Percentiles rank a stretch among this genome's conserved stretches.
These are phyloP conservation scores for Yarrowia osloensis DNA, from an alignment of 805 yeast species.

Conservation along the genomic window DNA sequence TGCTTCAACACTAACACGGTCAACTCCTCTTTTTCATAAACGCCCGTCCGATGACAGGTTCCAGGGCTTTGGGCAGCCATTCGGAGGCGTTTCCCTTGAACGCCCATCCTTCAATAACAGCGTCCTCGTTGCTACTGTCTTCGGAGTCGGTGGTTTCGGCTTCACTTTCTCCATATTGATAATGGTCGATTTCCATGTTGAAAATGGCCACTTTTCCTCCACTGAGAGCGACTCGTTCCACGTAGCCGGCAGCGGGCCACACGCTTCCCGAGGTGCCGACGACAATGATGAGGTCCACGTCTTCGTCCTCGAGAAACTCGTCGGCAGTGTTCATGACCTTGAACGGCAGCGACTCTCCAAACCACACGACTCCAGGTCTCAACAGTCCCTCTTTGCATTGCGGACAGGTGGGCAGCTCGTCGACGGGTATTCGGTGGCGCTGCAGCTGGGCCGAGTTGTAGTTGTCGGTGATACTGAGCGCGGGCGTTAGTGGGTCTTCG, in stretches of 20 bases:
- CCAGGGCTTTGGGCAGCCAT: conserved; percentile 65
- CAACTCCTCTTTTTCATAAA: conserved; percentile 3
- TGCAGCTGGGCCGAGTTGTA: conserved; percentile 22
- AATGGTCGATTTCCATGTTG: conserved; percentile 50
- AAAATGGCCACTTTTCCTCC: conserved; percentile 87
- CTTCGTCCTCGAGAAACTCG: conserved; percentile 57
- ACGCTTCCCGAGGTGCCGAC: conserved; percentile 84
- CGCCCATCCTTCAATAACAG: conserved; percentile 57
- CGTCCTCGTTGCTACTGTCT: conserved; percentile 42
- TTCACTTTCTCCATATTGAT: conserved; percentile 25
- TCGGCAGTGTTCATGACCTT: conserved; percentile 66
- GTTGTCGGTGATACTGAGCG: conserved; percentile 44
- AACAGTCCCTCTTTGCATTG: conserved; percentile 63
- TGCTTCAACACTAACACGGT: no score
- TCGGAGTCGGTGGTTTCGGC: conserved; percentile 53
- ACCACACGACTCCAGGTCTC: conserved; percentile 93
- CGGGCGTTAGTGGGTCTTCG: conserved; percentile 60
- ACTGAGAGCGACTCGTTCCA: conserved; percentile 66
- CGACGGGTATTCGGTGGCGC: conserved; percentile 48
- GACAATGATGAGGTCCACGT: conserved; percentile 73
- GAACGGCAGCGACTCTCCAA: conserved; percentile 83
- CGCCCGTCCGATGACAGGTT: conserved; percentile 45
- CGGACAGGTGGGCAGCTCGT: conserved; percentile 75
- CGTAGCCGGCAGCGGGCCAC: conserved; percentile 93
- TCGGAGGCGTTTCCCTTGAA: conserved; percentile 80